phyloP scores from a whole-genome alignment of 768 basidiomycete species.

The Russula earlei region DNA sequence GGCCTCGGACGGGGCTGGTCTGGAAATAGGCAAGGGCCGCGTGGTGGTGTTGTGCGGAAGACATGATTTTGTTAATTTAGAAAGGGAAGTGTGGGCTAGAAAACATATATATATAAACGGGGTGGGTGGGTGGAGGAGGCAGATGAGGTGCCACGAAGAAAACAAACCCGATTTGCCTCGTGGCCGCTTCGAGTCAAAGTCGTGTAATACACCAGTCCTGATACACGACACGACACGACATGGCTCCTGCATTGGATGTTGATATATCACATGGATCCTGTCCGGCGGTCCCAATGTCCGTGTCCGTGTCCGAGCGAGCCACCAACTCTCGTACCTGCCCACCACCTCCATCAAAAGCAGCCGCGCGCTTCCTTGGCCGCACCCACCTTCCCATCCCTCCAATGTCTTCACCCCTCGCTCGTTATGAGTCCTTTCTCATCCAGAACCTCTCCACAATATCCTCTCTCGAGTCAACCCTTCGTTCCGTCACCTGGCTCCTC shows the following conservation, averaged over 20 bases:
- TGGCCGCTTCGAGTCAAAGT: neutral
- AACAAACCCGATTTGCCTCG: constrained; percentile 6
- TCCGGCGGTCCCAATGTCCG: neutral
- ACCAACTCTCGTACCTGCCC: neutral
- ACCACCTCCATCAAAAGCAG: neutral
- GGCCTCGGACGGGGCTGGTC: constrained; percentile 62
- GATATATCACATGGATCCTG: constrained; percentile 5
- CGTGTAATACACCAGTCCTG: too few relatives aligned
- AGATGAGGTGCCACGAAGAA: neutral
- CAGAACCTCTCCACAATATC: constrained; percentile 80
- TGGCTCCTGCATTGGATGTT: too few relatives aligned
- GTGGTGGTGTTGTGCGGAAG: constrained; percentile 6
- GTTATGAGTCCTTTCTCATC: constrained; percentile 77
- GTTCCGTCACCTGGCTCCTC: constrained; percentile 90
- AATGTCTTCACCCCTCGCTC: constrained; percentile 57
- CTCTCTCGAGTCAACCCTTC: constrained; percentile 78
- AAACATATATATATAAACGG: neutral
- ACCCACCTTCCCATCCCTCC: constrained; percentile 9
- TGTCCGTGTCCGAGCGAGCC: too few relatives aligned
- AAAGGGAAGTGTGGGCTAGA: neutral
- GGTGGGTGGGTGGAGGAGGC: neutral
- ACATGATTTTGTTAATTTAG: constrained; percentile 9
- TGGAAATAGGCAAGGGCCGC: constrained; percentile 42
- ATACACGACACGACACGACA: too few relatives aligned
- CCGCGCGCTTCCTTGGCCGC: neutral